Conservation (phyloP, 2,329 filamentous ascomycete species). For the Metarhizium humberi region DNA sequence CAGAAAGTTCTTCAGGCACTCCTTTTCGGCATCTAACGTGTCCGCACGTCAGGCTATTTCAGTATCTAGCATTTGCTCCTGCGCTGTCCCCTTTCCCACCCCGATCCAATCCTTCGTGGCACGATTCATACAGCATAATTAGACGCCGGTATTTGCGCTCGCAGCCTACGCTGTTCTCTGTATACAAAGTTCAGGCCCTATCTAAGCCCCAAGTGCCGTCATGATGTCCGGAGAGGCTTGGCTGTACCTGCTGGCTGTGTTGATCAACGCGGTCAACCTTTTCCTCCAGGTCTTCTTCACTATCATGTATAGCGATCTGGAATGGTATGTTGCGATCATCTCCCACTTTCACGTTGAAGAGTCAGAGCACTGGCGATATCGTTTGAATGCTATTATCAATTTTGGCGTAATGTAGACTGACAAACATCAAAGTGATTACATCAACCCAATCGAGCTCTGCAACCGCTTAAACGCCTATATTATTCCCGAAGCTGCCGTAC, state of each 20-base stretch:
- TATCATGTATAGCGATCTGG: slow-evolving; percentile 99
- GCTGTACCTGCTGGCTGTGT: slow-evolving; percentile 94
- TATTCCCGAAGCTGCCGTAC: slow-evolving; percentile 94
- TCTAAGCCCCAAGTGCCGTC: slow-evolving; percentile 3
- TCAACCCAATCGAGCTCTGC: slow-evolving; percentile 99
- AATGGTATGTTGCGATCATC: slow-evolving; percentile 64
- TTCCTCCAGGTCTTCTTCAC: slow-evolving; percentile 99
- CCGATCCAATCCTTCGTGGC: background rate
- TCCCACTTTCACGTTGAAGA: background rate
- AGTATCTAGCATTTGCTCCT: background rate
- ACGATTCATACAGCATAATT: background rate
- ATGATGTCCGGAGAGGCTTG: slow-evolving; percentile 95
- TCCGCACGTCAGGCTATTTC: background rate
- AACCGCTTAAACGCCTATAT: slow-evolving; percentile 99
- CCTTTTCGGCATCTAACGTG: background rate
- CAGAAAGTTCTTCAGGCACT: background rate
- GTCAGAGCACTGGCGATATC: background rate
- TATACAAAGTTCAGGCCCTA: background rate
- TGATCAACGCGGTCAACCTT: slow-evolving; percentile 99
- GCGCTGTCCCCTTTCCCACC: background rate
- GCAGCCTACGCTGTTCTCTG: background rate
- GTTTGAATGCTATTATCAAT: too few species aligned
- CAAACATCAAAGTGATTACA: slow-evolving; percentile 68
- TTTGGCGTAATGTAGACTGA: background rate
- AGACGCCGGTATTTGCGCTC: background rate